These are phyloP conservation scores for Colletotrichum tamarilloi DNA, from an alignment of 2,329 filamentous ascomycete genomes.

Conservation along the genomic window DNA sequence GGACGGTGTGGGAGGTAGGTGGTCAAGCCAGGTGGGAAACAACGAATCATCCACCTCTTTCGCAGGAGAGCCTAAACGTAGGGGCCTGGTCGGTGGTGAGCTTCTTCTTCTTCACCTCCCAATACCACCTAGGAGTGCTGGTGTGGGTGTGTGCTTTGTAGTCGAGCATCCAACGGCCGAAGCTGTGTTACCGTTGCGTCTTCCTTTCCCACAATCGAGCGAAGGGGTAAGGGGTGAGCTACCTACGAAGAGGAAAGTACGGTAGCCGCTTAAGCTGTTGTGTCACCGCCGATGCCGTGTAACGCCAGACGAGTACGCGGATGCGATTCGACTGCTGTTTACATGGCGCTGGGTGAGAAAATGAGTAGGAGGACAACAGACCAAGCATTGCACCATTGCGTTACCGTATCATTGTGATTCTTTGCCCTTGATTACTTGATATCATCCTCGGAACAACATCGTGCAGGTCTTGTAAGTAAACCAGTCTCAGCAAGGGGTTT, in stretches of 20 bases:
- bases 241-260: background rate
- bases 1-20: background rate
- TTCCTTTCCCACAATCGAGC: background rate
- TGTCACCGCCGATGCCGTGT: conserved; percentile 24
- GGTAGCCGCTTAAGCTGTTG: conserved; percentile 5
- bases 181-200: background rate
- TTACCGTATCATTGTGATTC: background rate
- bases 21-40: background rate
- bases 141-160: background rate
- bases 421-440: background rate
- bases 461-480: background rate
- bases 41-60: background rate
- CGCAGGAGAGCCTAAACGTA: background rate
- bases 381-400: background rate
- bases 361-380: background rate
- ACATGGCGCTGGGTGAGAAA: background rate
- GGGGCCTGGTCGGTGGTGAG: background rate
- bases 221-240: background rate
- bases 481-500: background rate
- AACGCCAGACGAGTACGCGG: conserved; percentile 4
- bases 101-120: background rate
- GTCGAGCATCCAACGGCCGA: background rate
- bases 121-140: background rate
- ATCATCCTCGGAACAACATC: background rate
- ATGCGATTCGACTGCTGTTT: background rate